Conservation (phyloP, 2,329 filamentous ascomycete species). For the Aspergillus sergii region DNA sequence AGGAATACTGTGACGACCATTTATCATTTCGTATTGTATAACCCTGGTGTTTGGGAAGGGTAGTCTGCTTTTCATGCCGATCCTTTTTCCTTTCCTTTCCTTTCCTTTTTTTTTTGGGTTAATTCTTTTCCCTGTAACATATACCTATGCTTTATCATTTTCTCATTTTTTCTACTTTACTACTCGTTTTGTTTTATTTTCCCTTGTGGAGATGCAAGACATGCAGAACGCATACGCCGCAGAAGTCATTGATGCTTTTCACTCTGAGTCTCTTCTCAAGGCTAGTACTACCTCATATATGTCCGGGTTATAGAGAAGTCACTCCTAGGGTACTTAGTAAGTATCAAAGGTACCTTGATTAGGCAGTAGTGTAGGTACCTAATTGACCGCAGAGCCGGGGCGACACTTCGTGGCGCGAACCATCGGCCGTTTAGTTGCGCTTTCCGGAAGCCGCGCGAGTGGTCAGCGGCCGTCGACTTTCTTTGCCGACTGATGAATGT, state of each 20-base stretch:
- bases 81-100: conserved; percentile 2
- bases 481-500: conserved; percentile 5
- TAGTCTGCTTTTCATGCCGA: conserved; percentile 6
- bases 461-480: conserved; percentile 4
- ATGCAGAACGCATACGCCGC: not conserved
- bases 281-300: not conserved
- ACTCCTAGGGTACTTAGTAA: not conserved
- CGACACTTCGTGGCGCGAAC: conserved; percentile 1
- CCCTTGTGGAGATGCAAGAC: not conserved
- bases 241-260: not conserved
- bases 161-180: not conserved
- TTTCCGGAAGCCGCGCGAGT: conserved; percentile 19
- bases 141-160: conserved; percentile 16
- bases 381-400: not conserved
- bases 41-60: conserved; percentile 20
- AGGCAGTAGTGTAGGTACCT: conserved; percentile 5
- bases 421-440: conserved; percentile 7
- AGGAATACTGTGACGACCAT: conserved; percentile 24
- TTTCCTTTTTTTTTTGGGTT: conserved; percentile 6
- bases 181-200: not conserved
- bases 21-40: conserved; percentile 22
- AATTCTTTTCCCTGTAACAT: conserved; percentile 21
- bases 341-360: not conserved
- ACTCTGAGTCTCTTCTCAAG: not conserved
- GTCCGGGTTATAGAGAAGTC: not conserved